phyloP scores from a whole-genome alignment of 805 yeast species.

The Isabelozyma rhagii region DNA sequence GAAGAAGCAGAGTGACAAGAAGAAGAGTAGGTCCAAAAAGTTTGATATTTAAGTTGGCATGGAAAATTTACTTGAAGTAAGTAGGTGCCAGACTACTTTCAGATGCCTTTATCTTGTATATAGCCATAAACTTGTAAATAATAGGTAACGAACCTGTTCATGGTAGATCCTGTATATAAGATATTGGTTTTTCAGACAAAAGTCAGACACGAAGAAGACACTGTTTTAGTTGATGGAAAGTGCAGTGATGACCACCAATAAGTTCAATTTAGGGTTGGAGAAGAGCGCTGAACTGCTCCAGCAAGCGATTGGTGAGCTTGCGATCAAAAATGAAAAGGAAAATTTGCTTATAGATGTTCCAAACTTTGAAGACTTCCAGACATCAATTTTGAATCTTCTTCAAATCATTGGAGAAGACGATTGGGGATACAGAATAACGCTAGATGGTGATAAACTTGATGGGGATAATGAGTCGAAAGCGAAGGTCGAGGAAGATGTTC shows the following conservation, averaged over 20 bases:
- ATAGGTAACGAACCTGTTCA: not conserved
- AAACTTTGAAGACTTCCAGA: not conserved
- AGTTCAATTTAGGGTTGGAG: not conserved
- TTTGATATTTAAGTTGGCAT: slow-evolving; percentile 17
- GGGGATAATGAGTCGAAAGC: slow-evolving; percentile 2
- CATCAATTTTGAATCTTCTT: not conserved
- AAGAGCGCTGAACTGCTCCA: not conserved
- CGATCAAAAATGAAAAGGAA: not conserved
- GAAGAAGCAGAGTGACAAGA: slow-evolving; percentile 37
- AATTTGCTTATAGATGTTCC: not conserved
- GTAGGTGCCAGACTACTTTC: not conserved
- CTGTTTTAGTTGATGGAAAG: no score
- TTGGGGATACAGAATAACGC: slow-evolving; percentile 1
- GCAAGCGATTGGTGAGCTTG: not conserved
- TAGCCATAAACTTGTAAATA: not conserved
- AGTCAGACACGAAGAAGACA: no score
- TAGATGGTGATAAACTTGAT: not conserved
- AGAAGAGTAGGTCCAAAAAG: slow-evolving; percentile 30
- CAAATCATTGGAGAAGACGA: slow-evolving; percentile 4
- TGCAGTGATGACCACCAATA: not conserved
- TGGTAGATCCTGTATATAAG: not conserved
- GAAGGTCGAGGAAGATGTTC: slow-evolving; percentile 8
- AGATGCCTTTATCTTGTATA: not conserved
- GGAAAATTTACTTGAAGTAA: no score
- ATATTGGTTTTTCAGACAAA: not conserved